Evolutionary conservation across 2,329 filamentous ascomycete species (phyloP), one percentile per base, ranked within the genome.

Genomic region (Metarhizium album): DNA sequence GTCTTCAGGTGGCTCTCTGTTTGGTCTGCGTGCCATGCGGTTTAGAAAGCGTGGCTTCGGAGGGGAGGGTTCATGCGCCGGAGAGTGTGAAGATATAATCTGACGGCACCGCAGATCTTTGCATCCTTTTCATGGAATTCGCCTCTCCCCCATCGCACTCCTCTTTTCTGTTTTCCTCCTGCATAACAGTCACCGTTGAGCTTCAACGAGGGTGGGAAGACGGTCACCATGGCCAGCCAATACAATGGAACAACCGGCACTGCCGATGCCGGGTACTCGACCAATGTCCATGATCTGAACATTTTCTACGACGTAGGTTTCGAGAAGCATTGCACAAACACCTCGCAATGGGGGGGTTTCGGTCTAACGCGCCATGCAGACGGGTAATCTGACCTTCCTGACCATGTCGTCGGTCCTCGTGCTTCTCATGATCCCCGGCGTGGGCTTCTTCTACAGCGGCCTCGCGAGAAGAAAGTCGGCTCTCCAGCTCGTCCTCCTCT

Each of bases 361-460:
- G 5, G 37, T 40, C 37, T 40, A 11, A 40, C 18, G 4, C 18
- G 46, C 18, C 20, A 3, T 24, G 13, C 52, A 91, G 84, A 78
- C 83, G 53, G 90, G 89, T 63, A 82, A 95, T 70, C 82, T 95
- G 62, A 80, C 84, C 52, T 95, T 87, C 84, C 80, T 95, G 63
- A 74, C 90, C 61, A 80, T 82, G 49, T 82, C 80, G 33, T 79
- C 88, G 3, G 87, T 86, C 16, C 80, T 95, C 46, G 89, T 95
- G 52, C 74, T 95, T 59, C 82, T 95, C 64, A 95, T 95, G 89
- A 89, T 95, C 66, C 90, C 90, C 37, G 90, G 90, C 52, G 89
- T 95, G 62, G 90, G 88, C 49, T 93, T 95, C 76, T 95, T 95
- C 78, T 95, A 95, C 74, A 91, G 87, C 42, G 90, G 89, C 56